Percentiles rank a stretch among this genome's conserved stretches.
These are phyloP conservation scores for Chenopodium suecicum DNA, from an alignment of 148 eudicot species.

Conservation along the genomic window DNA sequence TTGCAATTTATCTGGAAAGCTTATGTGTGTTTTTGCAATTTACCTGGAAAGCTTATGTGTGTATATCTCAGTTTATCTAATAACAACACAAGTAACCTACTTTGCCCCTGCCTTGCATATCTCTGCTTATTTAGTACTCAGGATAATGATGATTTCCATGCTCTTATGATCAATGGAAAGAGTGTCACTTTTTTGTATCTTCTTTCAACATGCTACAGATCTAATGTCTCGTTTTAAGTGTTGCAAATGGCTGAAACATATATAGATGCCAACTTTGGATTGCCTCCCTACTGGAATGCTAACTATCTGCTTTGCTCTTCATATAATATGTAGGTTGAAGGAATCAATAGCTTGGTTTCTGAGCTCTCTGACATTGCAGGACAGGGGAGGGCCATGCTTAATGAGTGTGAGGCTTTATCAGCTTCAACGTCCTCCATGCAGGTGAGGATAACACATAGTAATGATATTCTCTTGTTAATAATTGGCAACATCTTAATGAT, in stretches of 20 bases:
- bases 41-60: neutral
- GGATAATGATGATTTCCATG: neutral
- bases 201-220: neutral
- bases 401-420: conserved; percentile 70
- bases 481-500: neutral
- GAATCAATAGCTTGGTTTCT: conserved; percentile 62
- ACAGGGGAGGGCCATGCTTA: conserved; percentile 75
- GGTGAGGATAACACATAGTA: conserved; percentile 40
- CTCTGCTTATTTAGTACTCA: too few species aligned
- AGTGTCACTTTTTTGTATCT: neutral
- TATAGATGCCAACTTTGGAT: neutral
- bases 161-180: neutral
- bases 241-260: neutral
- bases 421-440: conserved; percentile 71
- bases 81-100: neutral
- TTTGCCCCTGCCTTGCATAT: neutral
- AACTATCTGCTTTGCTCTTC: conserved; percentile 8
- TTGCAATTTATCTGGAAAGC: neutral
- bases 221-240: neutral
- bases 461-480: neutral
- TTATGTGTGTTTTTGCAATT: neutral
- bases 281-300: conserved; percentile 9
- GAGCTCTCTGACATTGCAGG: conserved; percentile 76
- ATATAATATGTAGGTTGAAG: conserved; percentile 60
- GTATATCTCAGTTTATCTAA: too few species aligned